Evolutionary conservation across 352 stramenopile genomes (phyloP).

Genomic region (Pilasporangium apinafurcum): DNA sequence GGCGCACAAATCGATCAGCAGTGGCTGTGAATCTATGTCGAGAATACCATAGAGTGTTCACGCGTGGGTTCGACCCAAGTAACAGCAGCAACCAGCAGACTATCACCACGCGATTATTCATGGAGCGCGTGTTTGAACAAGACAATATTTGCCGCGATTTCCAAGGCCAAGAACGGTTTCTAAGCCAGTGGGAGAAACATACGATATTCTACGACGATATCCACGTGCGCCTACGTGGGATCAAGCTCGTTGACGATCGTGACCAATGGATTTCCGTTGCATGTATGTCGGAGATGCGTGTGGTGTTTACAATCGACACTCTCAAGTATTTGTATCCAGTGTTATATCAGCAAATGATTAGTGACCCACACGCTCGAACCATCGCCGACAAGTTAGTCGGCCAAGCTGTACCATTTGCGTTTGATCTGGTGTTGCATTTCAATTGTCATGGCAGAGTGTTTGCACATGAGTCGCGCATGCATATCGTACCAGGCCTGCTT

Average conservation of each 20-base stretch:
- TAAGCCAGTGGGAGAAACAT: slow-evolving; percentile 56
- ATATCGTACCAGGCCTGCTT: slow-evolving; percentile 37
- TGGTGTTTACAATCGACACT: slow-evolving; percentile 33
- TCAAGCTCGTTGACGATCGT: slow-evolving; percentile 25
- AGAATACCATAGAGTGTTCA: slow-evolving; percentile 41
- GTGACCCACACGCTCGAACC: slow-evolving; percentile 4
- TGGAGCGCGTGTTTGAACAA: slow-evolving; percentile 19
- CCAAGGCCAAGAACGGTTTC: slow-evolving; percentile 25
- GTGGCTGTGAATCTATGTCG: slow-evolving; percentile 27
- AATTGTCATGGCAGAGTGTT: slow-evolving; percentile 18
- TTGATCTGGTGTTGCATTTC: slow-evolving; percentile 28
- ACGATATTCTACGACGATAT: slow-evolving; percentile 42
- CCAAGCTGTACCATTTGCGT: slow-evolving; percentile 16
- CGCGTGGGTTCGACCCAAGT: slow-evolving; percentile 25
- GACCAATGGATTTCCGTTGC: slow-evolving; percentile 29
- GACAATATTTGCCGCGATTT: slow-evolving; percentile 48
- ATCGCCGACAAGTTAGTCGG: slow-evolving; percentile 19
- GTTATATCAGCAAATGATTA: slow-evolving; percentile 23
- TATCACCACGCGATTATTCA: slow-evolving; percentile 13
- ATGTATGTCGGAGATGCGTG: slow-evolving; percentile 18
- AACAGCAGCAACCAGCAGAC: slow-evolving; percentile 1
- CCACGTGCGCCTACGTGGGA: slow-evolving; percentile 11
- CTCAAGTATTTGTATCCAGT: slow-evolving; percentile 39
- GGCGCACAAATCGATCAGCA: slow-evolving; percentile 29
- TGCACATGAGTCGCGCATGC: slow-evolving; percentile 29